Percentiles rank a stretch among this genome's conserved stretches.
These are phyloP conservation scores for Gossypium lobatum DNA, from an alignment of 441 rosid species.

Conservation along the genomic window DNA sequence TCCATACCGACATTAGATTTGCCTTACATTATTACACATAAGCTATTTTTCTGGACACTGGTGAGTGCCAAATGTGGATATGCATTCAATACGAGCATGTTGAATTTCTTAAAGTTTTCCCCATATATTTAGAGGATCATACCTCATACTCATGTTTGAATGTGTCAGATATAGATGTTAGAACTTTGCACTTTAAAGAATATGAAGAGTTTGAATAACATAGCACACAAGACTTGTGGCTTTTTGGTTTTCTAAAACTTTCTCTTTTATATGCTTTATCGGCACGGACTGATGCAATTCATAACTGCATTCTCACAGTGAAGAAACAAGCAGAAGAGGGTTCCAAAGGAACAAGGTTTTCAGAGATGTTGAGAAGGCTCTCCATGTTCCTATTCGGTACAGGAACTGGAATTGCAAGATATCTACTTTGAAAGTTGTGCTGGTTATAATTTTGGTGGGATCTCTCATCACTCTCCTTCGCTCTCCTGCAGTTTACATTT, in stretches of 20 bases:
- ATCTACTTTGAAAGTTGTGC: conserved; percentile 47
- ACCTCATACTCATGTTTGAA: neutral
- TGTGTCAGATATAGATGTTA: no score
- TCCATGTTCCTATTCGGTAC: conserved; percentile 47
- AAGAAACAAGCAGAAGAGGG: conserved; percentile 46
- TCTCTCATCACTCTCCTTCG: conserved; percentile 51
- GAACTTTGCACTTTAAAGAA: no score
- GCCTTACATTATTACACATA: neutral
- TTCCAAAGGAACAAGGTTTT: conserved; percentile 41
- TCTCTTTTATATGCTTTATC: conserved; percentile 8
- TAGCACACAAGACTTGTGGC: neutral
- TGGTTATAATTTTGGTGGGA: conserved; percentile 51
- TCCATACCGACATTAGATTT: neutral
- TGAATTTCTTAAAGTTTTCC: neutral
- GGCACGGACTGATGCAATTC: neutral
- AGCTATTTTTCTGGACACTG: neutral
- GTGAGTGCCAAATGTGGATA: neutral
- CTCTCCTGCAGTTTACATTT: conserved; percentile 57
- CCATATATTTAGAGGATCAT: neutral
- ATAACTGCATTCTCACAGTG: conserved; percentile 32
- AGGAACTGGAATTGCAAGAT: conserved; percentile 55
- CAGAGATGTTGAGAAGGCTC: conserved; percentile 63
- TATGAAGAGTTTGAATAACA: neutral
- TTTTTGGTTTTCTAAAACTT: neutral
- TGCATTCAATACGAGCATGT: neutral